These are phyloP conservation scores for Termitomyces sp. DNA, from an alignment of 1,284 basidiomycete species.

Conservation along the genomic window DNA sequence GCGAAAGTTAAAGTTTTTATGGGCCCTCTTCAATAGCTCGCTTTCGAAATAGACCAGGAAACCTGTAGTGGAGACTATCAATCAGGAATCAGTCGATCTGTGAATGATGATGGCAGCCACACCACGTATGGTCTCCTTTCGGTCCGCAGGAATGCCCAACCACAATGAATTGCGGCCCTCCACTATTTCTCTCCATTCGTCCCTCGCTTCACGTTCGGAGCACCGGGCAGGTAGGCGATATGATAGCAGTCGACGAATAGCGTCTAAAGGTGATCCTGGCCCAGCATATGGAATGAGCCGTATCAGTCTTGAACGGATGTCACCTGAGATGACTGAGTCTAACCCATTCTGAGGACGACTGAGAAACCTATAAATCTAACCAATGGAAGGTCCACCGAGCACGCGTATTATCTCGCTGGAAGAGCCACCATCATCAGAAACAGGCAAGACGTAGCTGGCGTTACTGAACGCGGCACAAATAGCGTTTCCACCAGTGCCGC, in stretches of 20 bases:
- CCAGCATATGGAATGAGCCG: conserved; percentile 71
- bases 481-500: conserved; percentile 79
- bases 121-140: conserved; percentile 89
- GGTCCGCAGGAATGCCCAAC: conserved; percentile 85
- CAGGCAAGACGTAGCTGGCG: conserved; percentile 72
- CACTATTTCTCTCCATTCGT: conserved; percentile 89
- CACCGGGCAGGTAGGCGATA: conserved; percentile 73
- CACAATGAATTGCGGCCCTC: conserved; percentile 85
- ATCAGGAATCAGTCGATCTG: not conserved
- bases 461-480: conserved; percentile 71
- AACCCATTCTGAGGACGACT: conserved; percentile 1
- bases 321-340: conserved; percentile 41
- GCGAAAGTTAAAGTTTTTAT: conserved; percentile 88
- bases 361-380: conserved; percentile 31
- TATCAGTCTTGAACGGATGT: conserved; percentile 78
- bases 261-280: conserved; percentile 54
- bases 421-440: conserved; percentile 84
- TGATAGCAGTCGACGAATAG: conserved; percentile 73
- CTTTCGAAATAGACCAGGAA: conserved; percentile 90
- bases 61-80: conserved; percentile 40
- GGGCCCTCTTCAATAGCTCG: conserved; percentile 80
- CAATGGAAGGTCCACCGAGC: conserved; percentile 77
- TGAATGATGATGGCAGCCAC: conserved; percentile 9
- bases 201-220: conserved; percentile 74
- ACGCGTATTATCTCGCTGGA: conserved; percentile 84